A percentile compares a stretch with the other conserved stretches of the same genome.
These are phyloP conservation scores for Solanum medicagineum DNA, from an alignment of 257 asterid species.

Conservation along the genomic window DNA sequence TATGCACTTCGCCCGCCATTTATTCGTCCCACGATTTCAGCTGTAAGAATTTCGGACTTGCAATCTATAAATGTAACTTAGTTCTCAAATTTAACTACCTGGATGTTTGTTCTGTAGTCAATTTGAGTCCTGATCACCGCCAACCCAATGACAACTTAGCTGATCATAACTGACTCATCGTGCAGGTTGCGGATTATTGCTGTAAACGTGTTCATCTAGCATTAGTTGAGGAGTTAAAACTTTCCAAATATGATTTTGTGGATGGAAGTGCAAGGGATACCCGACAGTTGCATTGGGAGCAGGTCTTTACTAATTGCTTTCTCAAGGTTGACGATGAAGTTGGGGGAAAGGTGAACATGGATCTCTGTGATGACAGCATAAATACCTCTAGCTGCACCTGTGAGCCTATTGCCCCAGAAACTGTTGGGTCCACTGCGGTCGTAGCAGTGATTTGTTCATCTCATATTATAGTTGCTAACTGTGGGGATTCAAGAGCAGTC, in stretches of 20 bases:
- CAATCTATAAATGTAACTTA: background rate
- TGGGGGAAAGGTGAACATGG: conserved; percentile 40
- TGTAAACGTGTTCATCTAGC: conserved; percentile 59
- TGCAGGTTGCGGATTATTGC: conserved; percentile 76
- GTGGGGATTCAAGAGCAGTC: conserved; percentile 87
- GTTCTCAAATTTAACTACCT: background rate
- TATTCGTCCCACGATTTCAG: background rate
- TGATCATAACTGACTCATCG: background rate
- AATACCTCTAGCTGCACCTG: conserved; percentile 9
- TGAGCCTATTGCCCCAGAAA: conserved; percentile 59
- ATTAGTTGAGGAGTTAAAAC: conserved; percentile 43
- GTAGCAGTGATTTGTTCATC: conserved; percentile 72
- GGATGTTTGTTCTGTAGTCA: background rate
- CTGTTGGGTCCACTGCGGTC: conserved; percentile 83
- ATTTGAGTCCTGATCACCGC: background rate
- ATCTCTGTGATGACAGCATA: conserved; percentile 6
- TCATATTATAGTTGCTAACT: conserved; percentile 66
- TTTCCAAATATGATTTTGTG: conserved; percentile 15
- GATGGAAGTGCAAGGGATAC: conserved; percentile 28
- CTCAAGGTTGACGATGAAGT: conserved; percentile 67
- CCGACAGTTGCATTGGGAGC: conserved; percentile 57
- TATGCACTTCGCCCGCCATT: background rate
- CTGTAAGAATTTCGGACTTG: background rate
- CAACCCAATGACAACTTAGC: background rate
- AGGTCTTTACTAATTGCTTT: conserved; percentile 55